Conservation (phyloP, 2,329 filamentous ascomycete species). For the Pseudogymnoascus sp. region DNA sequence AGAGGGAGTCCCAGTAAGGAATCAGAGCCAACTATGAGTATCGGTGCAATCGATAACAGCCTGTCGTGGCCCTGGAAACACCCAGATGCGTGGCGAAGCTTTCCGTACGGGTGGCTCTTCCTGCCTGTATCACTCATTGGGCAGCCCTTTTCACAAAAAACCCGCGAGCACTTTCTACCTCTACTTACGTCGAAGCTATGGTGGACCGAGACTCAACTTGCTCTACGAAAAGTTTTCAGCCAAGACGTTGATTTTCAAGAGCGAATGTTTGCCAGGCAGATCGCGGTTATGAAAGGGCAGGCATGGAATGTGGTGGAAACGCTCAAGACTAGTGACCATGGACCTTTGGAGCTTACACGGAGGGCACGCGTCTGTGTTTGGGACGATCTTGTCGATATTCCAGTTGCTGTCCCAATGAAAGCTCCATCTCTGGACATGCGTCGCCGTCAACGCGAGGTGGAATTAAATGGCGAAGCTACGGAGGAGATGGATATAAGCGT, state of each 20-base stretch:
- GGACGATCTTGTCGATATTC: slow-evolving; percentile 95
- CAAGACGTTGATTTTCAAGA: slow-evolving; percentile 95
- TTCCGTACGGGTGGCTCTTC: slow-evolving; percentile 98
- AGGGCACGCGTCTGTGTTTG: slow-evolving; percentile 90
- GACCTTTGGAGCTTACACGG: slow-evolving; percentile 84
- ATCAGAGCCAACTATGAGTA: slow-evolving; percentile 46
- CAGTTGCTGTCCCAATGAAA: slow-evolving; percentile 84
- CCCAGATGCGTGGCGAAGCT: slow-evolving; percentile 81
- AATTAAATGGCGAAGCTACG: slow-evolving; percentile 44
- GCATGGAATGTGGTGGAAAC: slow-evolving; percentile 99
- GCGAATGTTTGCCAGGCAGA: slow-evolving; percentile 96
- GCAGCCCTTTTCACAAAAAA: slow-evolving; percentile 89
- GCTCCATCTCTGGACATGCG: slow-evolving; percentile 77
- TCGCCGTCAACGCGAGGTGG: slow-evolving; percentile 46
- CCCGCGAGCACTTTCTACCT: slow-evolving; percentile 90
- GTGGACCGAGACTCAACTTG: slow-evolving; percentile 92
- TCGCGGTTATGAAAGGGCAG: slow-evolving; percentile 98
- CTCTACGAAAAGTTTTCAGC: slow-evolving; percentile 78
- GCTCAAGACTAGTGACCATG: slow-evolving; percentile 84
- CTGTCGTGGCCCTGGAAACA: slow-evolving; percentile 99
- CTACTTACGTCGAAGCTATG: slow-evolving; percentile 88
- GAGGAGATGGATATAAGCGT: slow-evolving; percentile 91
- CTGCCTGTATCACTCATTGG: slow-evolving; percentile 93
- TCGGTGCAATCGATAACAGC: slow-evolving; percentile 96
- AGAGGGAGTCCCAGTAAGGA: slow-evolving; percentile 11